These are phyloP conservation scores for Naganishia kalamii DNA, from an alignment of 768 basidiomycete species.

Conservation along the genomic window DNA sequence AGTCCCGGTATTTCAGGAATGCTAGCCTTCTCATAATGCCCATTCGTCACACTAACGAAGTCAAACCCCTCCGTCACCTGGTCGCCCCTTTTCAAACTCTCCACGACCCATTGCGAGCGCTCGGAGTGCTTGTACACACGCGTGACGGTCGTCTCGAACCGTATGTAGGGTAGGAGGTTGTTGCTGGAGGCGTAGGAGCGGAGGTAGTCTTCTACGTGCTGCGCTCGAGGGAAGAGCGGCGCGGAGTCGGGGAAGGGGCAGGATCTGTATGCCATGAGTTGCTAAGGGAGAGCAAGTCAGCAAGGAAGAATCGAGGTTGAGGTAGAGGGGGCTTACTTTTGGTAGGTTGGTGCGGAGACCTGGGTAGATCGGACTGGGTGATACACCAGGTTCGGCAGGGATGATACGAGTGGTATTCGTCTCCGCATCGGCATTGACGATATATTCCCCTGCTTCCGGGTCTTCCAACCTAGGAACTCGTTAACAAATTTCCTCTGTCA, in stretches of 20 bases:
- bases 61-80: conserved; percentile 35
- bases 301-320: neutral
- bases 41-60: conserved; percentile 43
- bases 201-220: conserved; percentile 61
- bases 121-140: conserved; percentile 26
- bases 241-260: conserved; percentile 27
- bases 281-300: conserved; percentile 26
- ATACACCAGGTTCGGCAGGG: neutral
- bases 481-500: neutral
- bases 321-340: conserved; percentile 27
- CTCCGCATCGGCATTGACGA: neutral
- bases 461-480: conserved; percentile 17
- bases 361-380: conserved; percentile 37
- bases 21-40: conserved; percentile 46
- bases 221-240: conserved; percentile 30
- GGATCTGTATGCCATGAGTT: conserved; percentile 40
- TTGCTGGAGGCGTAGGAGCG: conserved; percentile 61
- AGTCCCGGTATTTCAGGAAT: conserved; percentile 42
- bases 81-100: neutral
- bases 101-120: conserved; percentile 1
- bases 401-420: neutral
- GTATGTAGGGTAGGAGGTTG: conserved; percentile 58
- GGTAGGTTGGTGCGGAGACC: conserved; percentile 41
- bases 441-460: conserved; percentile 13
- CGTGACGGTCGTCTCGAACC: conserved; percentile 57